These are phyloP conservation scores for Talaromyces sp. DNA, from an alignment of 2,329 filamentous ascomycete species.

Conservation along the genomic window DNA sequence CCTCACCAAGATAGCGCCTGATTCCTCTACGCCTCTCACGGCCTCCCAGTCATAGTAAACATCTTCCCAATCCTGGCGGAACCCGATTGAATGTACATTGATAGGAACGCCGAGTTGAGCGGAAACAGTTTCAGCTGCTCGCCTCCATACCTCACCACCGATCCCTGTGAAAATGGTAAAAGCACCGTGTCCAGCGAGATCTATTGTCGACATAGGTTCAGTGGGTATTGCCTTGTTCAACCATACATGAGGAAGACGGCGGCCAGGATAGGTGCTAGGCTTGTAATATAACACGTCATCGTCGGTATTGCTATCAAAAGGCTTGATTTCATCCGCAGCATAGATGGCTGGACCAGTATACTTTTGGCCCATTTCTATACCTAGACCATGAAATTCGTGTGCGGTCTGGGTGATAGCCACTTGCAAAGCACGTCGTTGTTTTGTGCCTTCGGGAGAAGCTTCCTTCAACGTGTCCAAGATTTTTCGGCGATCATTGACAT, in stretches of 20 bases:
- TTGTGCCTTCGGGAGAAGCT: slow-evolving; percentile 37
- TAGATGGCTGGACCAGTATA: slow-evolving; percentile 47
- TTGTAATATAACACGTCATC: slow-evolving; percentile 44
- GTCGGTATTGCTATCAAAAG: too few relatives aligned
- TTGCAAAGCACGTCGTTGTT: slow-evolving; percentile 40
- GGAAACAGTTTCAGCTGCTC: slow-evolving; percentile 44
- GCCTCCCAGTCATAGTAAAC: slow-evolving; percentile 59
- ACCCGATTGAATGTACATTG: slow-evolving; percentile 53
- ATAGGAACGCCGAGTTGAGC: slow-evolving; percentile 47
- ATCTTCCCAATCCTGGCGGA: slow-evolving; percentile 58
- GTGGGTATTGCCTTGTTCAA: slow-evolving; percentile 50
- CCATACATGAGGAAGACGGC: slow-evolving; percentile 61
- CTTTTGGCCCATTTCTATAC: slow-evolving; percentile 58
- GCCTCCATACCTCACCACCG: slow-evolving; percentile 54
- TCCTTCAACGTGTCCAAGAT: slow-evolving; percentile 43
- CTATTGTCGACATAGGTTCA: slow-evolving; percentile 54
- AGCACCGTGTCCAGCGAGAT: slow-evolving; percentile 55
- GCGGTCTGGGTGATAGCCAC: slow-evolving; percentile 43
- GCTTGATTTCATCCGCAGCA: too few relatives aligned
- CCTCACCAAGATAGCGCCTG: slow-evolving; percentile 57
- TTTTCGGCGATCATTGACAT: slow-evolving; percentile 38
- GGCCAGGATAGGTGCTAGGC: slow-evolving; percentile 56
- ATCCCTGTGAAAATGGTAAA: slow-evolving; percentile 54
- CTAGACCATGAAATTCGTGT: slow-evolving; percentile 55
- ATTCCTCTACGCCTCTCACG: slow-evolving; percentile 53